A percentile compares a stretch with the other conserved stretches of the same genome.
Conservation (phyloP, 148 eudicot genomes). For the Euryodendron excelsum region DNA sequence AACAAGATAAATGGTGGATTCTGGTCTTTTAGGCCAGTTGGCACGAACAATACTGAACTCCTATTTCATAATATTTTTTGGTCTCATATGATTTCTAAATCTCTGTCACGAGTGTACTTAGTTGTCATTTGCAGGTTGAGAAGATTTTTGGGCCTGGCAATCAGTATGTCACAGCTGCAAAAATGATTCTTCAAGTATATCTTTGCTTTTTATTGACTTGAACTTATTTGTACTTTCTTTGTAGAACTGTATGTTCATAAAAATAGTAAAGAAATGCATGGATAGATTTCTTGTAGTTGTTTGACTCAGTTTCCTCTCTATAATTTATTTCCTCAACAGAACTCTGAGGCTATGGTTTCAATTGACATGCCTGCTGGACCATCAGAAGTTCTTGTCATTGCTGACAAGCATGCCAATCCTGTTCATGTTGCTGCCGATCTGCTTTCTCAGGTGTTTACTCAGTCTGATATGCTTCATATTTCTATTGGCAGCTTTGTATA, state of each 20-base stretch:
- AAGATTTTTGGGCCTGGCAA: constrained; percentile 93
- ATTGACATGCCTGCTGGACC: constrained; percentile 98
- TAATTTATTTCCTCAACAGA: constrained; percentile 43
- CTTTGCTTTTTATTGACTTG: background rate
- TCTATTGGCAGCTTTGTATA: background rate
- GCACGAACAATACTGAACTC: background rate
- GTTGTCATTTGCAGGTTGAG: constrained; percentile 51
- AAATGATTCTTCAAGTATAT: constrained; percentile 85
- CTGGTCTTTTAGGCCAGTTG: background rate
- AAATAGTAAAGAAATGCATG: background rate
- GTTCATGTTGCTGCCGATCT: constrained; percentile 85
- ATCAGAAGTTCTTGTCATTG: constrained; percentile 88
- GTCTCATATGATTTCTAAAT: background rate
- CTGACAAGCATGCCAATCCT: constrained; percentile 78
- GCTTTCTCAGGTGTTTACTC: constrained; percentile 66
- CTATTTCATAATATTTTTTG: background rate
- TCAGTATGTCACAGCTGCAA: constrained; percentile 94
- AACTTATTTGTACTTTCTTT: background rate
- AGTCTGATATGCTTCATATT: background rate
- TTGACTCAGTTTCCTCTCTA: background rate
- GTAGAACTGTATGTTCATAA: background rate
- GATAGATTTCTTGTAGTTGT: background rate
- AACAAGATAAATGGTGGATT: too few species aligned
- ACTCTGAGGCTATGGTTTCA: constrained; percentile 88
- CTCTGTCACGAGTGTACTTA: background rate